A percentile compares a stretch with the other conserved stretches of the same genome.
phyloP scores from a whole-genome alignment of 2,329 filamentous ascomycete species.

The Verticillium nubilum region DNA sequence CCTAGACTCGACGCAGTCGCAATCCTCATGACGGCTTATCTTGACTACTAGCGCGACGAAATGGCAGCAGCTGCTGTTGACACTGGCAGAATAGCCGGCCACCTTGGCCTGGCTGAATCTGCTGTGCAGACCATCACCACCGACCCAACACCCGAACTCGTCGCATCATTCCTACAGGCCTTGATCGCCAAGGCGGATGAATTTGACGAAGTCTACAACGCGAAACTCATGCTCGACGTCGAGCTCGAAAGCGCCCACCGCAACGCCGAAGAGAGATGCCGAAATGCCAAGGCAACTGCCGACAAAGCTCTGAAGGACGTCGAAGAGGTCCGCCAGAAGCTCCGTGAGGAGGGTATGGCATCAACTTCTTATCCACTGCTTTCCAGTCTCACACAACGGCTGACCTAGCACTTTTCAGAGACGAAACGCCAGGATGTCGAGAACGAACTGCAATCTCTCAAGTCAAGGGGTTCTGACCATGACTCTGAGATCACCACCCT shows the following conservation, averaged over 20 bases:
- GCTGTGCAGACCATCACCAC: slow-evolving; percentile 57
- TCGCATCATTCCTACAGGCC: slow-evolving; percentile 67
- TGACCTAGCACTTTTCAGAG: slow-evolving; percentile 46
- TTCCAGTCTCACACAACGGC: background rate
- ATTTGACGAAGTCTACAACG: slow-evolving; percentile 73
- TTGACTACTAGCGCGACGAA: slow-evolving; percentile 7
- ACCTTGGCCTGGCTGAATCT: slow-evolving; percentile 62
- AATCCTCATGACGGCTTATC: background rate
- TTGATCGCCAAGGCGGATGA: slow-evolving; percentile 77
- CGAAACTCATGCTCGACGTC: slow-evolving; percentile 85
- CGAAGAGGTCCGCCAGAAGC: slow-evolving; percentile 72
- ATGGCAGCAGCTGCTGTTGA: slow-evolving; percentile 52
- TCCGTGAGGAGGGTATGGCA: slow-evolving; percentile 72
- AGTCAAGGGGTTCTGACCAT: slow-evolving; percentile 68
- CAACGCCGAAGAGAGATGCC: slow-evolving; percentile 74
- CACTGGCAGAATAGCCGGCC: slow-evolving; percentile 66
- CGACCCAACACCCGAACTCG: slow-evolving; percentile 71
- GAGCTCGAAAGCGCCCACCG: slow-evolving; percentile 89
- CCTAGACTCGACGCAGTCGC: background rate
- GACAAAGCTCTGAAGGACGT: slow-evolving; percentile 82
- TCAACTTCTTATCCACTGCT: background rate
- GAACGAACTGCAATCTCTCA: slow-evolving; percentile 73
- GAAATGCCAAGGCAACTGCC: slow-evolving; percentile 72
- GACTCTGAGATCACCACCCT: slow-evolving; percentile 71
- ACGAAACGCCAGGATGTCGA: slow-evolving; percentile 69